phyloP scores from a whole-genome alignment of 2,329 filamentous ascomycete genomes.

The Cladosporium sp. region DNA sequence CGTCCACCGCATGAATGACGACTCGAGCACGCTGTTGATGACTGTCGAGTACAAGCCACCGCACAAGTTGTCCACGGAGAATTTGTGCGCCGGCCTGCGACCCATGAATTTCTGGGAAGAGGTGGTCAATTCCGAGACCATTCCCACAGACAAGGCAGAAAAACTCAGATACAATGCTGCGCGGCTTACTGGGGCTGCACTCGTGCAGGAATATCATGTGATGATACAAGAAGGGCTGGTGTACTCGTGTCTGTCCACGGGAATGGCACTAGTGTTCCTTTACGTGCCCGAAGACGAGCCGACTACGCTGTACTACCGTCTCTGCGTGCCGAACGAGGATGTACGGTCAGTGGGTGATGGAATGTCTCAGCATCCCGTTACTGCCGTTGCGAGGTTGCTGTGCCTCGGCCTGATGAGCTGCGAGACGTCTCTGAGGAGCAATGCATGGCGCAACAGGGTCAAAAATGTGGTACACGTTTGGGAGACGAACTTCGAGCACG shows the following conservation, averaged over 20 bases:
- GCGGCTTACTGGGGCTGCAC: constrained; percentile 18
- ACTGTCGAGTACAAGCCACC: constrained; percentile 22
- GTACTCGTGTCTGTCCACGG: constrained; percentile 27
- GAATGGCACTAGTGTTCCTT: constrained; percentile 20
- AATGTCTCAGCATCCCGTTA: constrained; percentile 9
- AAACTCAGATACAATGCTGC: constrained; percentile 23
- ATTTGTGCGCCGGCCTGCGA: constrained; percentile 16
- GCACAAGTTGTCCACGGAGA: constrained; percentile 19
- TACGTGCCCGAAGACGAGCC: too few species aligned
- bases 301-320: constrained; percentile 30
- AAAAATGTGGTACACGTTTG: constrained; percentile 3
- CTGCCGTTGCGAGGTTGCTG: constrained; percentile 3
- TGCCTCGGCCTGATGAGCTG: constrained; percentile 6
- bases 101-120: constrained; percentile 20
- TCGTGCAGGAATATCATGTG: constrained; percentile 28
- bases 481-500: constrained; percentile 10
- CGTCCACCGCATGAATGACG: constrained; percentile 1
- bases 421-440: constrained; percentile 7
- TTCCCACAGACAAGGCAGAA: constrained; percentile 15
- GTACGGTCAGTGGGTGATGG: constrained; percentile 12
- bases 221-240: constrained; percentile 29
- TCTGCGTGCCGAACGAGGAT: constrained; percentile 25
- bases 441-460: constrained; percentile 7
- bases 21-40: constrained; percentile 5
- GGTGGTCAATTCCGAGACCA: constrained; percentile 17